A percentile compares a stretch with the other conserved stretches of the same genome.
Conservation (phyloP, 2,329 filamentous ascomycete species). For the Colletotrichum kahawae region DNA sequence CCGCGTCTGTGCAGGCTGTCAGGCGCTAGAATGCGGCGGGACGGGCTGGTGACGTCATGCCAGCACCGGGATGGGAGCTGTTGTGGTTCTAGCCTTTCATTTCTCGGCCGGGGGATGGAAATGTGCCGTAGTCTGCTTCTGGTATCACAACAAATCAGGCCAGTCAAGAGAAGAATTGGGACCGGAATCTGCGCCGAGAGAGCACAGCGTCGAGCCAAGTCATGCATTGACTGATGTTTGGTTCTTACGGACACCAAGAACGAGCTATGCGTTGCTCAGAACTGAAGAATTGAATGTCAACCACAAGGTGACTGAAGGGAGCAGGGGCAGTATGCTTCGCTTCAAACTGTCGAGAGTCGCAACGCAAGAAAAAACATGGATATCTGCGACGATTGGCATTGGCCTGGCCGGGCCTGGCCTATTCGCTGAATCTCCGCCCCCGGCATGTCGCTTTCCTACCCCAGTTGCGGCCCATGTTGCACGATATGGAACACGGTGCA, state of each 20-base stretch:
- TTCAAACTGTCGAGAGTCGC: background rate
- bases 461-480: background rate
- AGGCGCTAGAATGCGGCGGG: background rate
- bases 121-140: background rate
- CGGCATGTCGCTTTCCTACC: background rate
- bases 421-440: background rate
- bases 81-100: slow-evolving; percentile 2
- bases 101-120: background rate
- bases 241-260: background rate
- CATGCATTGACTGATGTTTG: background rate
- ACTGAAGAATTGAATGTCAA: background rate
- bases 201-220: background rate
- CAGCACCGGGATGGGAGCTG: slow-evolving; percentile 4
- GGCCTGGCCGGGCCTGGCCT: background rate
- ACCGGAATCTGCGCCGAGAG: background rate
- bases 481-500: background rate
- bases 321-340: background rate
- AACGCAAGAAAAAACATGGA: background rate
- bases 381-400: background rate
- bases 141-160: background rate
- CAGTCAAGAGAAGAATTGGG: background rate
- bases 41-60: slow-evolving; percentile 3
- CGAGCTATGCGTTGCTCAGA: background rate
- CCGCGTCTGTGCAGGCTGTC: slow-evolving; percentile 1
- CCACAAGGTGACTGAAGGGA: no score